Base-by-base conservation (phyloP, 805 yeast genomes). In the Yamadazyma nakazawae region DNA sequence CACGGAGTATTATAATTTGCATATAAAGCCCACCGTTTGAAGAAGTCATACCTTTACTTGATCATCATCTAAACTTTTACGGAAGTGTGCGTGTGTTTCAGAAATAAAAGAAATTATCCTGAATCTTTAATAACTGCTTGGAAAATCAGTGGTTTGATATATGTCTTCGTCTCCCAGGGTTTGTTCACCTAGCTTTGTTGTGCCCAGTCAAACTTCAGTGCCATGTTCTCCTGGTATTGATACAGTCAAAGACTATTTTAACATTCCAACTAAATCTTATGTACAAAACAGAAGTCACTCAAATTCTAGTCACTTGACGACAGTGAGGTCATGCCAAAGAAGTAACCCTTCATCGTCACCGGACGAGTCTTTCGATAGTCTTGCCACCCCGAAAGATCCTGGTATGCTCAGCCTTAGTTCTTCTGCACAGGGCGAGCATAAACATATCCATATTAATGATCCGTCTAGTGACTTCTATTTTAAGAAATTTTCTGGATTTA, bases 161-260 rank as follows among this genome's bases (percentile, higher is more conserved):
- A 46, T 46, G 49, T 24, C 49, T 14, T 34, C 49, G 12, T 42
- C 46, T 11, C 49, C 49, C 13, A 24, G 42, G 11, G 36, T 42
- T 18, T 42, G 30, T 32, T 46, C 49, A 7, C 49, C 49, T 16
- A 40, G 34, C 19, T 24, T 21, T 30, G 19, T 39, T 24, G n/a
- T 30, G 6, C 13, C 19, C 18, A 32, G 14, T 14, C 19, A 12
- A 12, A n/a, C 35, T 9, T 13, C 42, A 17, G 12, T 32, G 14
- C 12, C 18, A 12, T 40, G 43, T 31, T 40, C 43, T 3, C 43
- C 43, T 13, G 36, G 25, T 5, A 12, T 24, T 5, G 37, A 16
- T 13, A 19, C 13, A 12, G 19, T 17, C 13, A 45, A 39, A 17
- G 48, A 45, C 18, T 45, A 39, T 30, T 38, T 44, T 17, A 44